phyloP scores from a whole-genome alignment of 495 filamentous ascomycete genomes.

The Penicillium antarcticum region DNA sequence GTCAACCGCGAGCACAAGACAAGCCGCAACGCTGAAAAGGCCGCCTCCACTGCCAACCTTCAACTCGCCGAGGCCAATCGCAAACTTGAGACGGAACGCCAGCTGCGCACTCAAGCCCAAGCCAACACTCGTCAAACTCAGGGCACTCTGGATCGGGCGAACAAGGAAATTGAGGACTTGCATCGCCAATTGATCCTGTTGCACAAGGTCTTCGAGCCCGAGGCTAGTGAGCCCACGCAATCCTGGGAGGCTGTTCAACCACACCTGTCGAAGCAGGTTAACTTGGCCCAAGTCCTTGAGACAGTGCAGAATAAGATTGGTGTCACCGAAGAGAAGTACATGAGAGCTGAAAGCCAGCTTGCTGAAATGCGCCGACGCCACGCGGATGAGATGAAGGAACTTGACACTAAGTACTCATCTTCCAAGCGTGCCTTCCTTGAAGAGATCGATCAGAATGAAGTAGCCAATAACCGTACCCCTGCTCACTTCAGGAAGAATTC shows the following conservation, averaged over 20 bases:
- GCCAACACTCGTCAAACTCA: constrained; percentile 80
- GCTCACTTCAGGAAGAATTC: constrained; percentile 70
- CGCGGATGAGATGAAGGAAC: constrained; percentile 69
- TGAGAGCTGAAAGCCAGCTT: constrained; percentile 80
- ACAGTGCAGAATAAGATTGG: constrained; percentile 81
- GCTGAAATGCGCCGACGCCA: constrained; percentile 71
- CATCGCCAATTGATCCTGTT: constrained; percentile 75
- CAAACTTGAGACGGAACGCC: constrained; percentile 84
- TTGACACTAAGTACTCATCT: constrained; percentile 67
- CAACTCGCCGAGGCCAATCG: constrained; percentile 89
- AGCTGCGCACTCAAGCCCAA: constrained; percentile 82
- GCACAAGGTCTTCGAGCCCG: constrained; percentile 83
- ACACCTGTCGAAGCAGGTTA: constrained; percentile 63
- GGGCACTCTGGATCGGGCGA: constrained; percentile 66
- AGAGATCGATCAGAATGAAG: constrained; percentile 84
- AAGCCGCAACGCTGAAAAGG: constrained; percentile 86
- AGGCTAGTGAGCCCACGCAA: constrained; percentile 54
- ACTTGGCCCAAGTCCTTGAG: constrained; percentile 86
- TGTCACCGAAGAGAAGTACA: constrained; percentile 77
- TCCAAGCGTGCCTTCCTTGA: constrained; percentile 73
- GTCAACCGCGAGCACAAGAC: constrained; percentile 86
- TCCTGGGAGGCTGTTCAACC: constrained; percentile 62
- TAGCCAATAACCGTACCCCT: constrained; percentile 72
- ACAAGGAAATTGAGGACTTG: constrained; percentile 75
- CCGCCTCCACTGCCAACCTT: constrained; percentile 73